Evolutionary conservation across 345 rosid genomes (phyloP).

Genomic region (Salix purpurea): DNA sequence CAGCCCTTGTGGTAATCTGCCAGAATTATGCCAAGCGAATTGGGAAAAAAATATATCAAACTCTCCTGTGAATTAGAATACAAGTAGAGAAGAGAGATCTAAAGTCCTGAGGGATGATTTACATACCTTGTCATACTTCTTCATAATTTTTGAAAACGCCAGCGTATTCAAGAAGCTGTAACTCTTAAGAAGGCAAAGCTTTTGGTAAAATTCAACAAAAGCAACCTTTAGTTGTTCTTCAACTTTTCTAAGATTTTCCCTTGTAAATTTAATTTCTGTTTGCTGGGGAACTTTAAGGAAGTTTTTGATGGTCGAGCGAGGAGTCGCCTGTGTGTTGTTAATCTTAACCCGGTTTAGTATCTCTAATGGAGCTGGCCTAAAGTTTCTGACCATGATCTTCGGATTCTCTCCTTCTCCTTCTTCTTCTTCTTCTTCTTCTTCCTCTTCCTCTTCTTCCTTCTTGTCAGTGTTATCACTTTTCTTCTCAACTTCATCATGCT

Average conservation of each 20-base stretch:
- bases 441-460: background rate
- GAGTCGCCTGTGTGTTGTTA: slow-evolving; percentile 46
- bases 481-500: slow-evolving; percentile 18
- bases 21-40: background rate
- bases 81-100: background rate
- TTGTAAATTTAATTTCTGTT: slow-evolving; percentile 45
- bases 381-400: background rate
- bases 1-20: slow-evolving; percentile 59
- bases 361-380: slow-evolving; percentile 53
- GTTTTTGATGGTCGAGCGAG: slow-evolving; percentile 56
- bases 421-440: background rate
- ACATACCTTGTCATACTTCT: slow-evolving; percentile 66
- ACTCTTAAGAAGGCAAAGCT: slow-evolving; percentile 71
- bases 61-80: background rate
- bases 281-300: slow-evolving; percentile 36
- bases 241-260: slow-evolving; percentile 48
- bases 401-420: slow-evolving; percentile 1
- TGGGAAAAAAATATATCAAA: background rate
- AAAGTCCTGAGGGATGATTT: background rate
- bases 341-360: slow-evolving; percentile 48
- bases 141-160: slow-evolving; percentile 66
- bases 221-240: slow-evolving; percentile 54
- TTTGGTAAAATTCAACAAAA: slow-evolving; percentile 57
- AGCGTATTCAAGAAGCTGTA: slow-evolving; percentile 59
- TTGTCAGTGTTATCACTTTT: background rate